These are phyloP conservation scores for Blastomyces parvus DNA, from an alignment of 2,329 filamentous ascomycete genomes.

Conservation along the genomic window DNA sequence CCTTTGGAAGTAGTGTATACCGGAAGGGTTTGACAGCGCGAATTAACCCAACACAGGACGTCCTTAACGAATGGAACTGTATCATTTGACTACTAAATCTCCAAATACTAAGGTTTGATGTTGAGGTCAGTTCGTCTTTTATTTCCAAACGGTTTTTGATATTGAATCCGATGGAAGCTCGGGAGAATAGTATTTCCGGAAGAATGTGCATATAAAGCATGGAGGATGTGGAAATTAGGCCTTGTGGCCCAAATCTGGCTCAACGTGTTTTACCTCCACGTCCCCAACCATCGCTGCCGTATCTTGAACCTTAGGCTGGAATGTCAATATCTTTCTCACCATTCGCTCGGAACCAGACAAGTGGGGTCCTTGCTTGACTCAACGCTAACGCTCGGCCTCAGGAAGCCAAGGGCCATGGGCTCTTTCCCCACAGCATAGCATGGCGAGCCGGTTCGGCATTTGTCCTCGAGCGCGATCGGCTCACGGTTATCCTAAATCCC, in stretches of 20 bases:
- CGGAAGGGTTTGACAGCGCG: not conserved
- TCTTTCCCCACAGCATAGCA: not conserved
- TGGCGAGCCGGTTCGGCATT: not conserved
- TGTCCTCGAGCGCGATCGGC: too few species aligned
- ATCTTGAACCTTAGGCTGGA: not conserved
- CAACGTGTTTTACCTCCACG: not conserved
- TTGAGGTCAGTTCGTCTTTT: not conserved
- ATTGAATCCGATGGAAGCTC: not conserved
- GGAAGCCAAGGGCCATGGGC: not conserved
- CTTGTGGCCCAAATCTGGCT: not conserved
- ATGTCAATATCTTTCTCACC: not conserved
- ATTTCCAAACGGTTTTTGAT: not conserved
- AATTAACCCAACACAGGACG: constrained; percentile 1
- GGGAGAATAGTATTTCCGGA: constrained; percentile 3
- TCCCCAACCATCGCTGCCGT: not conserved
- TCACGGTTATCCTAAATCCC: too few species aligned
- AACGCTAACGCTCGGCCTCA: not conserved
- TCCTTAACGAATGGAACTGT: not conserved
- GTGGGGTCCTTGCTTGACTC: not conserved
- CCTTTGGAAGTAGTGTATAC: not conserved
- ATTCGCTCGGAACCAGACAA: not conserved
- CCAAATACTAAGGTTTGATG: not conserved
- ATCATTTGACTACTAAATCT: constrained; percentile 9
- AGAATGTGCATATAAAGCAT: not conserved
- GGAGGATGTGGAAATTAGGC: not conserved